These are phyloP conservation scores for Dujonia santamariae DNA, from an alignment of 1,139 yeast genomes.

Conservation along the genomic window DNA sequence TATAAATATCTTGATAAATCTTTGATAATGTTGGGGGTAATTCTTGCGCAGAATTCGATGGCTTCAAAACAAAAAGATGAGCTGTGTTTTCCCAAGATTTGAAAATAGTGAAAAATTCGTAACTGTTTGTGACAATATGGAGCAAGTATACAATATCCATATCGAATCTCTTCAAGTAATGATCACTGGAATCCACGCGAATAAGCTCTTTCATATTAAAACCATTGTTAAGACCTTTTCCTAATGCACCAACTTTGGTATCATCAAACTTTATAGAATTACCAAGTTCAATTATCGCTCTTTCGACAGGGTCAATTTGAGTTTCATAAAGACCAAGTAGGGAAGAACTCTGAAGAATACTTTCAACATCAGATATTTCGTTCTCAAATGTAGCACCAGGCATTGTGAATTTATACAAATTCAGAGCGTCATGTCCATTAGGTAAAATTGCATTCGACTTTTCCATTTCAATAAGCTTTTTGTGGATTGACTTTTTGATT, in stretches of 20 bases:
- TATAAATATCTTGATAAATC: slow-evolving; percentile 52
- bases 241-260: slow-evolving; percentile 75
- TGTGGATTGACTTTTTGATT: not conserved
- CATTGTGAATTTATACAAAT: slow-evolving; percentile 63
- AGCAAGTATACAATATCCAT: slow-evolving; percentile 67
- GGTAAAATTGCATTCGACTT: slow-evolving; percentile 64
- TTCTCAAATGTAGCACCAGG: slow-evolving; percentile 59
- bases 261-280: slow-evolving; percentile 66
- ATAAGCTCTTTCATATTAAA: slow-evolving; percentile 64
- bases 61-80: slow-evolving; percentile 61
- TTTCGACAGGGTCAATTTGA: slow-evolving; percentile 60
- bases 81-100: slow-evolving; percentile 61
- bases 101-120: slow-evolving; percentile 70
- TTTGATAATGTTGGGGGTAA: slow-evolving; percentile 53
- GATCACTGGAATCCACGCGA: slow-evolving; percentile 38
- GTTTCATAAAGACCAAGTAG: slow-evolving; percentile 78
- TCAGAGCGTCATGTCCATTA: slow-evolving; percentile 57
- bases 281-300: slow-evolving; percentile 81
- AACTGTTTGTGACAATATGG: slow-evolving; percentile 73
- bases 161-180: slow-evolving; percentile 52
- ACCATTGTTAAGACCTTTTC: slow-evolving; percentile 82
- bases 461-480: slow-evolving; percentile 47
- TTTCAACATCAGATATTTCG: slow-evolving; percentile 56
- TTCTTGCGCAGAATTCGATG: slow-evolving; percentile 66
- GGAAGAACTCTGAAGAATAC: slow-evolving; percentile 62